phyloP scores from a whole-genome alignment of 345 rosid species.

The Hirschfeldia incana region DNA sequence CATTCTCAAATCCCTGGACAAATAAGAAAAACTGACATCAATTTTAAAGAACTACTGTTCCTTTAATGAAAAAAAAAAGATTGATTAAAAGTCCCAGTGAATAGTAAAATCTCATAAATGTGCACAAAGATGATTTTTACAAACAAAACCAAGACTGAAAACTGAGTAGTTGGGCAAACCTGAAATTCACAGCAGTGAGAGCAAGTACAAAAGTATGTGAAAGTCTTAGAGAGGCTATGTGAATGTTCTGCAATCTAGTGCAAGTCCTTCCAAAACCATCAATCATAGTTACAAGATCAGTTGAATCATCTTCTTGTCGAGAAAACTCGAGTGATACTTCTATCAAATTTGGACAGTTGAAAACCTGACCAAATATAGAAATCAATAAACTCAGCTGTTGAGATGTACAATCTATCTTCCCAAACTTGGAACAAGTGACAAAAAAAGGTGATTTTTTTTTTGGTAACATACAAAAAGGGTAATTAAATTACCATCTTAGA shows the following conservation, averaged over 20 bases:
- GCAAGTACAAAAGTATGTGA: slow-evolving; percentile 80
- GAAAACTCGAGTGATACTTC: slow-evolving; percentile 89
- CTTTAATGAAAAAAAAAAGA: neutral
- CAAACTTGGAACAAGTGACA: neutral
- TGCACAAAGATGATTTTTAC: neutral
- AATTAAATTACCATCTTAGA: slow-evolving; percentile 65
- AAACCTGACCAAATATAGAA: slow-evolving; percentile 42
- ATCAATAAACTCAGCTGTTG: no score
- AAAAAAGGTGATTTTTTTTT: neutral
- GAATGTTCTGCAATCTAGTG: slow-evolving; percentile 72
- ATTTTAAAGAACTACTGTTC: slow-evolving; percentile 1
- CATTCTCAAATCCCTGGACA: slow-evolving; percentile 78
- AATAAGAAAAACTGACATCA: slow-evolving; percentile 12
- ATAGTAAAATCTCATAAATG: no score
- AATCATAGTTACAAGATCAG: slow-evolving; percentile 67
- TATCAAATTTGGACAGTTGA: slow-evolving; percentile 77
- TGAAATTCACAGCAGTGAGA: slow-evolving; percentile 75
- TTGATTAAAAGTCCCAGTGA: no score
- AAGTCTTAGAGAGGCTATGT: slow-evolving; percentile 78
- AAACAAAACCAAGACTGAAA: neutral
- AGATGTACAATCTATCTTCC: no score
- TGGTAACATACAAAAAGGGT: neutral
- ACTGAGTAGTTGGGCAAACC: slow-evolving; percentile 47
- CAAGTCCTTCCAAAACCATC: slow-evolving; percentile 80
- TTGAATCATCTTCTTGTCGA: slow-evolving; percentile 70